phyloP scores from a whole-genome alignment of 306 rosid genomes.

The Glycine latifolia region DNA sequence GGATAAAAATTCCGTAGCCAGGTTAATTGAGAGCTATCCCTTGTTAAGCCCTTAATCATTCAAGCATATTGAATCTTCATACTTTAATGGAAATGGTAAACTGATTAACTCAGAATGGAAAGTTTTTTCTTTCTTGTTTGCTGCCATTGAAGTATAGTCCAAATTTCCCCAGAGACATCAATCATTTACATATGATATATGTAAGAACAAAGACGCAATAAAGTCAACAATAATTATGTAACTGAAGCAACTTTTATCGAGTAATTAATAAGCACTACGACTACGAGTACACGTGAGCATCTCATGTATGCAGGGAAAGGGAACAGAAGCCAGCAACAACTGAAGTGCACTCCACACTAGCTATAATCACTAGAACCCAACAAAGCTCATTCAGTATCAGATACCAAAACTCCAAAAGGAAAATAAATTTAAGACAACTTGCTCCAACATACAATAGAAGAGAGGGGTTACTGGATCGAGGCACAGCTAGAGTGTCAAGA shows the following conservation, averaged over 20 bases:
- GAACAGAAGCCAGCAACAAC: too few species aligned
- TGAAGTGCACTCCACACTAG: not conserved
- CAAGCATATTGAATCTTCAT: conserved; percentile 37
- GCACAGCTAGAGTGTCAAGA: too few species aligned
- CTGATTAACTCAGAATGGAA: conserved; percentile 19
- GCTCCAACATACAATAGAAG: not conserved
- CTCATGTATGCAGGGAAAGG: too few species aligned
- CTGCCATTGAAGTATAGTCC: not conserved
- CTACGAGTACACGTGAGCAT: too few species aligned
- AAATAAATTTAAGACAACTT: not conserved
- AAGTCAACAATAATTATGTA: not conserved
- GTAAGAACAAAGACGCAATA: not conserved
- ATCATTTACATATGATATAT: not conserved
- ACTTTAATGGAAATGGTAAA: conserved; percentile 29
- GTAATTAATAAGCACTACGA: not conserved
- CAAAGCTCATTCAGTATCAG: not conserved
- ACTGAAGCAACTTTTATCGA: conserved; percentile 19
- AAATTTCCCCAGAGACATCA: conserved; percentile 15
- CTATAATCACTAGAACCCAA: not conserved
- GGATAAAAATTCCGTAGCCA: conserved; percentile 23
- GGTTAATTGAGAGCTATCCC: not conserved
- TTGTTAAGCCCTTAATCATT: conserved; percentile 43
- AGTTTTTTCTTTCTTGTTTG: not conserved
- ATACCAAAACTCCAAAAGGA: not conserved
- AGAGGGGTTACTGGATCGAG: too few species aligned